Evolutionary conservation across 2,329 filamentous ascomycete species (phyloP), one percentile per base, ranked within the genome.

Genomic region (Aureobasidium sp.): DNA sequence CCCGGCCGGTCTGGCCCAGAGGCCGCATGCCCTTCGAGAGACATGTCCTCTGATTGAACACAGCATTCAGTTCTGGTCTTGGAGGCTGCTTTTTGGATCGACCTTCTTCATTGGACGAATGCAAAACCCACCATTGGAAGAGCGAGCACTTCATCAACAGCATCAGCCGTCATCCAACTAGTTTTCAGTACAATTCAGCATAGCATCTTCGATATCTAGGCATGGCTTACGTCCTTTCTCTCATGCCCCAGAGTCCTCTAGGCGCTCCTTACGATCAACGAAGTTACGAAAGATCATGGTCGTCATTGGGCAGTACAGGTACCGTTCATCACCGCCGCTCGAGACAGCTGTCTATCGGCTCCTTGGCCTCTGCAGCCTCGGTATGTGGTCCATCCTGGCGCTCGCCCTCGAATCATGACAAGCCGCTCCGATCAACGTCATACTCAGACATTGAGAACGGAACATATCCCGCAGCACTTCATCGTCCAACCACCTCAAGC

Each of bases 211-310:
- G 53, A 27, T 58, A 57, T 29, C 56, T 37, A 47, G 27, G 14
- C 31, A 65, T 65, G 64, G 64, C 64, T 62, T 65, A 63, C 34
- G 64, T 65, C 62, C 64, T 65, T 25, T 65, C 64, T 36, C 57
- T 65, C 36, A 57, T 63, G 44, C 64, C 59, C 27, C 61, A 53
- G 29, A 44, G 57, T 47, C 48, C 57, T 5, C 42, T 56, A 31
- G 45, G 31, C 14, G 27, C 51, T n/a, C 52, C 55, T 34, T 58
- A 64, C 42, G 45, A 61, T 17, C 60, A 55, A 44, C 52, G 39
- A 45, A 61, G 36, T 36, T 37, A 52, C 25, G 58, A 62, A 34
- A 42, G 56, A 36, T 62, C 62, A 17, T 51, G 62, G 45, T 65
- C 64, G 31, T 63, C 64, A 5, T 27, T 65, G 51, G 61, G 39